These are phyloP conservation scores for Sphaerulina vaccinii DNA, from an alignment of 2,329 filamentous ascomycete species.

Conservation along the genomic window DNA sequence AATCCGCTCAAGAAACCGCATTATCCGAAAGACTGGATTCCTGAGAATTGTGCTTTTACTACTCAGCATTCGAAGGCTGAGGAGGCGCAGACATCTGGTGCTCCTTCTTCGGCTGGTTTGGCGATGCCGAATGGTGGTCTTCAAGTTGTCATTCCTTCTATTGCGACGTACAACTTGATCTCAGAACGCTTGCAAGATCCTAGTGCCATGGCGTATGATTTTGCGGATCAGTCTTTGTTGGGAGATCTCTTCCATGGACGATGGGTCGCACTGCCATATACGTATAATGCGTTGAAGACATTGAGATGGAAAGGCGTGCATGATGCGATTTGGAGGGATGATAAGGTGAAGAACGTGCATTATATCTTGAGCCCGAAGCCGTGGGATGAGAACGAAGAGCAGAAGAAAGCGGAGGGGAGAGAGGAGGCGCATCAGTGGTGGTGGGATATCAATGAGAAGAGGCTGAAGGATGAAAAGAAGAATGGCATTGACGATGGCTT, in stretches of 20 bases:
- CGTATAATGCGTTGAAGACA: constrained; percentile 63
- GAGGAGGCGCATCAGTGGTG: constrained; percentile 59
- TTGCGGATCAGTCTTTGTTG: constrained; percentile 60
- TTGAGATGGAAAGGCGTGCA: constrained; percentile 57
- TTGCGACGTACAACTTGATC: constrained; percentile 54
- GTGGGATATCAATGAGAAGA: constrained; percentile 53
- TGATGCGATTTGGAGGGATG: constrained; percentile 59
- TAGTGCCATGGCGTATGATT: constrained; percentile 54
- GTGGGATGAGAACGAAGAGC: constrained; percentile 55
- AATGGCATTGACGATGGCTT: constrained; percentile 54
- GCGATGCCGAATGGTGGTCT: constrained; percentile 61
- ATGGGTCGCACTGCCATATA: constrained; percentile 60
- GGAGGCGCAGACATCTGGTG: constrained; percentile 53
- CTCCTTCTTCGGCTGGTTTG: constrained; percentile 51
- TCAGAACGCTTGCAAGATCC: constrained; percentile 47
- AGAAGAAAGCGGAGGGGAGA: constrained; percentile 39
- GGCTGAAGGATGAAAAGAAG: constrained; percentile 49
- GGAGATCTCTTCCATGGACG: constrained; percentile 57
- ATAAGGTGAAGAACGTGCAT: constrained; percentile 62
- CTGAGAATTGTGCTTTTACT: constrained; percentile 62
- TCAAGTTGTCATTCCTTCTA: constrained; percentile 61
- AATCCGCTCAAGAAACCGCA: constrained; percentile 76
- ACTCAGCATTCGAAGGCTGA: constrained; percentile 54
- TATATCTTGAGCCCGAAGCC: constrained; percentile 63
- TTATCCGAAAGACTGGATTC: constrained; percentile 72